phyloP scores from a whole-genome alignment of 129 eudicot species.

The Escallonia herrerae region DNA sequence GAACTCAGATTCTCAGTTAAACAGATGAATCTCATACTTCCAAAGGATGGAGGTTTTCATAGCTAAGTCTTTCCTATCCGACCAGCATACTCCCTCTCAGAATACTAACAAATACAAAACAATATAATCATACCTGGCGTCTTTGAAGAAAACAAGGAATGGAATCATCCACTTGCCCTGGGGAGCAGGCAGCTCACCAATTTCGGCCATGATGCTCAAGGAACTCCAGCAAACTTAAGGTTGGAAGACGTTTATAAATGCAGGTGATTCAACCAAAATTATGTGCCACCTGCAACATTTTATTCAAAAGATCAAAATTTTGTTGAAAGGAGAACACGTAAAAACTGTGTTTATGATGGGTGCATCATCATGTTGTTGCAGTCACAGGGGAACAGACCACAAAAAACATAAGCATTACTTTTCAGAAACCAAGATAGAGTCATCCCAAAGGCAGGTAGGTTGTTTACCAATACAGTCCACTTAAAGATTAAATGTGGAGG shows the following conservation, averaged over 20 bases:
- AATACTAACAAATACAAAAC: neutral
- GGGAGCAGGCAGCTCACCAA: constrained; percentile 19
- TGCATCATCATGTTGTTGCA: too few relatives aligned
- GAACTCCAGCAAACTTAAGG: neutral
- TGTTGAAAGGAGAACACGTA: too few relatives aligned
- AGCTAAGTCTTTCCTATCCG: neutral
- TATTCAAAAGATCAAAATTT: neutral
- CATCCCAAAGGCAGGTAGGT: too few relatives aligned
- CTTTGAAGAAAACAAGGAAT: constrained; percentile 57
- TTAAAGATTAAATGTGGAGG: too few relatives aligned
- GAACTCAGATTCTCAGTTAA: too few relatives aligned
- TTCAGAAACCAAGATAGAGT: too few relatives aligned
- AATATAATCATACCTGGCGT: constrained; percentile 36
- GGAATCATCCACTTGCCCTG: constrained; percentile 41
- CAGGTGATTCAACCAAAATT: neutral
- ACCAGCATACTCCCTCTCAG: neutral
- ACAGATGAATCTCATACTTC: too few relatives aligned
- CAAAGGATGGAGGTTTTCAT: too few relatives aligned
- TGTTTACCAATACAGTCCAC: too few relatives aligned
- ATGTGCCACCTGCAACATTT: neutral
- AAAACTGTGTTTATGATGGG: too few relatives aligned
- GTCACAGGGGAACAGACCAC: too few relatives aligned
- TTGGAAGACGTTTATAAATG: constrained; percentile 1
- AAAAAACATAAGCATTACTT: too few relatives aligned
- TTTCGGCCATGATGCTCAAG: constrained; percentile 35